A percentile compares a stretch with the other conserved stretches of the same genome.
phyloP scores from a whole-genome alignment of 495 filamentous ascomycete species.

The Xeromyces bisporus region DNA sequence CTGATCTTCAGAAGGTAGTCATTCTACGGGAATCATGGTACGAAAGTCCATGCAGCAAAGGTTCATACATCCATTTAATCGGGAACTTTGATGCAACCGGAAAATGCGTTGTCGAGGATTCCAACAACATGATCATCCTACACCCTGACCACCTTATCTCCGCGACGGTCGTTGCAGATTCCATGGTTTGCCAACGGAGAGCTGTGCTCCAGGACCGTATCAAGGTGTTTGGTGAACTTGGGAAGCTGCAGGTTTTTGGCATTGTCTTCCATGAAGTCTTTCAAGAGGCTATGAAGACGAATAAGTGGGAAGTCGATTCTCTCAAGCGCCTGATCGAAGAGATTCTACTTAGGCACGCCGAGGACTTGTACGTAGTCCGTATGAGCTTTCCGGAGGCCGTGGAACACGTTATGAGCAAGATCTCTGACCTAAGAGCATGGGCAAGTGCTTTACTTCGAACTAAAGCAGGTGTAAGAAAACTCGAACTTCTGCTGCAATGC shows the following conservation, averaged over 20 bases:
- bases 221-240: constrained; percentile 67
- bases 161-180: constrained; percentile 82
- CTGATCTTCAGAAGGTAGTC: constrained; percentile 45
- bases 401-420: constrained; percentile 61
- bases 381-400: constrained; percentile 53
- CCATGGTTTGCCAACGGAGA: constrained; percentile 71
- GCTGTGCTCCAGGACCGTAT: constrained; percentile 88
- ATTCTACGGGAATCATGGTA: constrained; percentile 73
- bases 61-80: constrained; percentile 69
- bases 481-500: background rate
- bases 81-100: constrained; percentile 54
- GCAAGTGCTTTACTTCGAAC: constrained; percentile 60
- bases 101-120: constrained; percentile 58
- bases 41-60: constrained; percentile 54
- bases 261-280: constrained; percentile 88
- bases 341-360: constrained; percentile 54
- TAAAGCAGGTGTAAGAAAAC: constrained; percentile 44
- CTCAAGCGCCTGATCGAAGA: constrained; percentile 44
- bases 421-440: constrained; percentile 64
- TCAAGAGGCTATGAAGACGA: constrained; percentile 71
- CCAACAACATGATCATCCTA: constrained; percentile 70
- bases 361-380: constrained; percentile 71
- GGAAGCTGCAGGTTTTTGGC: constrained; percentile 67
- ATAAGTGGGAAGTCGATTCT: constrained; percentile 59
- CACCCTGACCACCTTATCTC: constrained; percentile 94